These are phyloP conservation scores for Lentinus tigrinus DNA, from an alignment of 768 basidiomycete species.

Conservation along the genomic window DNA sequence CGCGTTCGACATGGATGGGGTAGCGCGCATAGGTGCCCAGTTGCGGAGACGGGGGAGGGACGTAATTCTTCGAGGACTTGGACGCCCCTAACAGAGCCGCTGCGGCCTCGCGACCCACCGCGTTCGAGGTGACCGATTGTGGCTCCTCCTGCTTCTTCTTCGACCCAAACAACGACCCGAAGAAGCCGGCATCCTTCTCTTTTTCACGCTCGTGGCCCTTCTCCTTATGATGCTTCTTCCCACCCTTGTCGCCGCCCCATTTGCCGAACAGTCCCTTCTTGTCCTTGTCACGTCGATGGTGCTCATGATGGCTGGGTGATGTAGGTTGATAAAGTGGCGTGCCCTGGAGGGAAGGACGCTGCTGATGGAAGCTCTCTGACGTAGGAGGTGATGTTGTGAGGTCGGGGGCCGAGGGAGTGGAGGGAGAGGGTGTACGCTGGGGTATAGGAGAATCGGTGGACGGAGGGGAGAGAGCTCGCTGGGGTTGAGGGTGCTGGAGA, in stretches of 20 bases:
- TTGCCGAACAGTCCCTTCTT: constrained; percentile 70
- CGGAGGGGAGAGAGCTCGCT: constrained; percentile 49
- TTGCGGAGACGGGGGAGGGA: constrained; percentile 62
- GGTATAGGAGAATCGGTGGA: constrained; percentile 33
- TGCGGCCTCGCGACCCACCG: constrained; percentile 81
- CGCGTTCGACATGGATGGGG: constrained; percentile 97
- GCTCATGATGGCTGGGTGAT: constrained; percentile 28
- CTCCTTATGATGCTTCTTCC: constrained; percentile 45
- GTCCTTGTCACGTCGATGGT: constrained; percentile 48
- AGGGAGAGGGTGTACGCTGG: constrained; percentile 59
- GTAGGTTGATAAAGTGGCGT: constrained; percentile 29
- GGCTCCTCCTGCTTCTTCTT: constrained; percentile 85
- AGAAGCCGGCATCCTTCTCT: constrained; percentile 82
- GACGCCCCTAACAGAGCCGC: constrained; percentile 83
- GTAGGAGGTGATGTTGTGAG: constrained; percentile 2
- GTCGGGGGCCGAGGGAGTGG: constrained; percentile 17
- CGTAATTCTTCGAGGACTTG: constrained; percentile 70
- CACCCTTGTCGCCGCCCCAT: constrained; percentile 68
- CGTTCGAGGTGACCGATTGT: constrained; percentile 26
- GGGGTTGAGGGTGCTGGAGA: constrained; percentile 69
- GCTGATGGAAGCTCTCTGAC: constrained; percentile 17
- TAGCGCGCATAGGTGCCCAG: constrained; percentile 68
- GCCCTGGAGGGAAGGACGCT: constrained; percentile 28
- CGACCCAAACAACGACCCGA: constrained; percentile 86
- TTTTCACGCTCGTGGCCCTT: constrained; percentile 53